Evolutionary conservation across 2,329 filamentous ascomycete species (phyloP), one percentile per base, ranked within the genome.

Genomic region (Apiospora malaysiana): DNA sequence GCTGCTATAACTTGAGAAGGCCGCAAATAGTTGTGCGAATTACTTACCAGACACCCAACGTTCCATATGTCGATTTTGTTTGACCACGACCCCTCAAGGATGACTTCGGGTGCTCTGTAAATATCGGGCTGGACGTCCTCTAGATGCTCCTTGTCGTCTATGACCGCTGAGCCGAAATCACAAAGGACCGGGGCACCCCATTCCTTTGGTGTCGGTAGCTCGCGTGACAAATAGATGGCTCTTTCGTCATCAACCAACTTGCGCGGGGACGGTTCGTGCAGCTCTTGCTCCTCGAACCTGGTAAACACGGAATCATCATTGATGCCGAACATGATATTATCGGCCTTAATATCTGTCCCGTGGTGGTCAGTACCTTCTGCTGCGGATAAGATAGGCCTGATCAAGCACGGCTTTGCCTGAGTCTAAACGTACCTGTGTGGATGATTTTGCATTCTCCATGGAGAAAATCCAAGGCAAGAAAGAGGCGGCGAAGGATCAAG

Each of bases 21-120:
- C 46, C 21, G 21, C 23, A 23, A 6, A 47, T 23, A 47, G 21
- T 8, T n/a, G 7, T 47, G 5, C 21, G 9, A 47, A 49, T 23
- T 45, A 66, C 81, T 78, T 79, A 86, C 85, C 85, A 88, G 82
- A 70, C 82, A 84, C 10, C 85, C 85, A 4, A 81, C 79, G 70
- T 85, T 87, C 86, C 86, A 89, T 69, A 89, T 84, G 76, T 89
- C 86, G 18, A 85, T 78, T 23, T 80, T 78, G 68, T 83, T 85
- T 0, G 78, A 78, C 86, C 85, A 88, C 1, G 82, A 80, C 3
- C 74, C 78, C 74, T 80, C 74, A 0, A 88, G 70, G 6, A 88
- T 85, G 10, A 88, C 84, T 71, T 89, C 83, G 0, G 82, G 82
- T 1, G 81, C 78, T 65, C 84, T 74, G 74, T 85, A 85, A 10